These are phyloP conservation scores for Cryptosporidium parvum DNA, from an alignment of 169 alveolate genomes.

Conservation along the genomic window DNA sequence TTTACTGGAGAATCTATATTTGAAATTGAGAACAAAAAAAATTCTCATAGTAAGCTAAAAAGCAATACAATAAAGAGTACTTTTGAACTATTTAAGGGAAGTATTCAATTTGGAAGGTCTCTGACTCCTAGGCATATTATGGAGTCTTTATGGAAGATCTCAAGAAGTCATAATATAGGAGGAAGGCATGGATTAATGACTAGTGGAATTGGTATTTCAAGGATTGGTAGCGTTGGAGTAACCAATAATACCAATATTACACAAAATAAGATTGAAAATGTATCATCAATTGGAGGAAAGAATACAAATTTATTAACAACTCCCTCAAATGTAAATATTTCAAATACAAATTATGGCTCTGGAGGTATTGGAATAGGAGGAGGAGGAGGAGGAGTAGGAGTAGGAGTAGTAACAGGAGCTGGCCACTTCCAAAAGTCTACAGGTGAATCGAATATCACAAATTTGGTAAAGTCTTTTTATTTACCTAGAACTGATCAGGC, in stretches of 20 bases:
- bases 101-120: conserved; percentile 52
- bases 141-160: conserved; percentile 21
- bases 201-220: background rate
- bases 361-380: background rate
- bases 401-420: background rate
- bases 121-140: conserved; percentile 37
- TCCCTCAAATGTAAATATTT: background rate
- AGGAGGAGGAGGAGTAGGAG: background rate
- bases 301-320: background rate
- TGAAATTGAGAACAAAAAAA: conserved; percentile 14
- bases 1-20: conserved; percentile 34
- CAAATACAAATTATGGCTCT: background rate
- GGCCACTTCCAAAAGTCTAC: background rate
- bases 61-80: conserved; percentile 8
- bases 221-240: background rate
- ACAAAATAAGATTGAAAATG: background rate
- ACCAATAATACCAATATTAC: background rate
- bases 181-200: background rate
- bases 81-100: conserved; percentile 54
- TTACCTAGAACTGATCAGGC: conserved; percentile 2
- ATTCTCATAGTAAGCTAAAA: conserved; percentile 13
- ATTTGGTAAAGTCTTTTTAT: background rate
- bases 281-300: background rate
- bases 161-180: background rate
- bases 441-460: conserved; percentile 1